phyloP scores from a whole-genome alignment of 1,284 basidiomycete genomes.

The Ustilago sp. region DNA sequence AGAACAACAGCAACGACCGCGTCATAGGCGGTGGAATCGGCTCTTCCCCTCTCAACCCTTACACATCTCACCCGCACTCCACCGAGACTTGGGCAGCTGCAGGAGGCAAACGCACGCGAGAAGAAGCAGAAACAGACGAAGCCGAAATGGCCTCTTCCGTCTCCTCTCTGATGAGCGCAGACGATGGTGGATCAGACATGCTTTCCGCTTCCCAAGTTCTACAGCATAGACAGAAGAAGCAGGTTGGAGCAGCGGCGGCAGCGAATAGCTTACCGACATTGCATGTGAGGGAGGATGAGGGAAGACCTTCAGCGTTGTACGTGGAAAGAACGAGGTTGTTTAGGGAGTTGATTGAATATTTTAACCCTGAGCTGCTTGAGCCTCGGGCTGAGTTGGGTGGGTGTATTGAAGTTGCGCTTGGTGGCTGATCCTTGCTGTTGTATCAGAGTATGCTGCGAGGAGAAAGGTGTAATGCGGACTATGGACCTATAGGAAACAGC shows the following conservation, averaged over 20 bases:
- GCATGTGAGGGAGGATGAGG: conserved; percentile 37
- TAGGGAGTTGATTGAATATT: conserved; percentile 63
- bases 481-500: not conserved
- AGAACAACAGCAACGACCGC: not conserved
- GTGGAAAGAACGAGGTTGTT: conserved; percentile 59
- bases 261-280: conserved; percentile 14
- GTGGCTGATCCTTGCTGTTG: conserved; percentile 5
- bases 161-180: conserved; percentile 42
- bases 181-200: conserved; percentile 42
- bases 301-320: conserved; percentile 43
- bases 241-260: not conserved
- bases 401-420: conserved; percentile 51
- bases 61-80: not conserved
- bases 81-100: conserved; percentile 28
- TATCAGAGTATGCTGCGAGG: not conserved
- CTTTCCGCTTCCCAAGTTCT: conserved; percentile 43
- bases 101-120: conserved; percentile 34
- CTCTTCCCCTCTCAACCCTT: conserved; percentile 37
- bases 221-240: conserved; percentile 29
- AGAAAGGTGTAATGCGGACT: not conserved
- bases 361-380: conserved; percentile 61
- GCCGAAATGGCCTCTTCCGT: conserved; percentile 43
- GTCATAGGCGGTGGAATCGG: conserved; percentile 18
- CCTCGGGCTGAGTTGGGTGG: conserved; percentile 64
- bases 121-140: conserved; percentile 46